phyloP scores from a whole-genome alignment of 345 rosid species.

The Rubroshorea leprosula region DNA sequence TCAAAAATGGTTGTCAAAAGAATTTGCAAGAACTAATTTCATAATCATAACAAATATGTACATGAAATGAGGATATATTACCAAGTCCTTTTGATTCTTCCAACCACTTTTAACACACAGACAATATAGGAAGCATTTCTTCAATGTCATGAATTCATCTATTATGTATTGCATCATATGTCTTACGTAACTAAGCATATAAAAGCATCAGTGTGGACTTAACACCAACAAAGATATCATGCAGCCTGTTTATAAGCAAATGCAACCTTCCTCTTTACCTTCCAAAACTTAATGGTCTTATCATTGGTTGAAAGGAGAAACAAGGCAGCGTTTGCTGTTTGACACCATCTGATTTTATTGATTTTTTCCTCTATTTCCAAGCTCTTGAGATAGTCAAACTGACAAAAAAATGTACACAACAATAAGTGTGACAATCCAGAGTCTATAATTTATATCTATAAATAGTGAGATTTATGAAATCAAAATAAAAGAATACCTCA shows the following conservation, averaged over 20 bases:
- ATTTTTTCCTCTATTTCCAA: slow-evolving; percentile 99
- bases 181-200: background rate
- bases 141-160: background rate
- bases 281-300: slow-evolving; percentile 86
- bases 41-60: background rate
- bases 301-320: slow-evolving; percentile 89
- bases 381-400: slow-evolving; percentile 97
- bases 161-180: background rate
- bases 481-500: slow-evolving; percentile 39
- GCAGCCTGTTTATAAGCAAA: background rate
- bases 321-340: slow-evolving; percentile 68
- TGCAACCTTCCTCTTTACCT: slow-evolving; percentile 37
- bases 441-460: background rate
- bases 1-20: background rate
- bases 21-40: background rate
- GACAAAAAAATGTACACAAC: slow-evolving; percentile 20
- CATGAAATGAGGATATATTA: slow-evolving; percentile 1
- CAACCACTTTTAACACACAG: background rate
- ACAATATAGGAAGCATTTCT: background rate
- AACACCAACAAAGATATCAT: background rate
- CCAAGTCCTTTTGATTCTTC: background rate
- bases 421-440: background rate
- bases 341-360: slow-evolving; percentile 95
- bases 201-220: background rate
- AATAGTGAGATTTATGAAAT: background rate